Evolutionary conservation across 1,284 basidiomycete species (phyloP), one percentile per base, ranked within the genome.

Genomic region (Trichosporon sp.): DNA sequence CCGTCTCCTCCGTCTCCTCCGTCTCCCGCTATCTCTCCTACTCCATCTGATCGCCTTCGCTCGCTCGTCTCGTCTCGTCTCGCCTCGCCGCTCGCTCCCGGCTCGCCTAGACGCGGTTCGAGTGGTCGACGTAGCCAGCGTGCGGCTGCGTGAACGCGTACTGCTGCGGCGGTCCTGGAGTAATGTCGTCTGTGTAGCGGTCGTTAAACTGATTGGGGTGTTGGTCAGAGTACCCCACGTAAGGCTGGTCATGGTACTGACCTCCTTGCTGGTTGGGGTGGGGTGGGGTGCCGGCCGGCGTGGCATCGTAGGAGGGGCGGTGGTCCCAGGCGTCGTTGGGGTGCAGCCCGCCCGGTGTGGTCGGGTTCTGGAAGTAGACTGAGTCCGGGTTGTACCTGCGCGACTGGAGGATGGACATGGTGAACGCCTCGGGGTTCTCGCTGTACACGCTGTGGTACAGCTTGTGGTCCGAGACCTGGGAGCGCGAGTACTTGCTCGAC

Each of bases 381-480:
- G 78, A 79, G 69, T 77, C 75, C 90, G 88, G 56, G 89, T 90
- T 76, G 90, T 91, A 82, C 89, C 89, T 77, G 84, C 87, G 74
- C 85, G 88, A 78, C 63, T 90, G 85, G 56, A 83, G 78, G 66
- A 89, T 87, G 74, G 87, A 87, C 68, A 88, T 87, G 16, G 90
- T 86, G 78, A 91, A 90, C 66, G 85, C 86, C 68, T 86, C 84
- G 7, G 83, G 81, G 61, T 84, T 86, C 69, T 83, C 80, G 21
- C 82, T 84, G 82, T 90, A 90, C 71, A 93, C 86, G 31, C 89
- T 88, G 79, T 91, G 89, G 81, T 93, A 95, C 77, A 91, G 90
- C 74, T 88, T 88, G 81, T 94, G 92, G 80, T 94, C 93, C 38
- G 86, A 86, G 40, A 90, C 89, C 81, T 96, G 93, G 21, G 88